Base-by-base conservation (phyloP, 371 early-diverging fungal genomes). In the Rhizopus arrhizus region DNA sequence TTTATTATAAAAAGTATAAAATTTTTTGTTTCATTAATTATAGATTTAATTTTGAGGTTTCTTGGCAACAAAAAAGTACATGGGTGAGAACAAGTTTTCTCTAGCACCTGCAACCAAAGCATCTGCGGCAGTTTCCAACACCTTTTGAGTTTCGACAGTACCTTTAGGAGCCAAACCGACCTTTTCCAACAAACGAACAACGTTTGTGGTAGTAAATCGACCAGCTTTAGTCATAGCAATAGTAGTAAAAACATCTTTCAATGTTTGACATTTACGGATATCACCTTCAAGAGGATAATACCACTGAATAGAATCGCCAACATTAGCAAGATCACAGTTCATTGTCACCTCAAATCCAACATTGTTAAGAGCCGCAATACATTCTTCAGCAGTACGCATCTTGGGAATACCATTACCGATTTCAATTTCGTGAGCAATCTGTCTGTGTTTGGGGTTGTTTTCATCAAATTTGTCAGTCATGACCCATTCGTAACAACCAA, bases 401-500 rank as follows among this genome's bases (percentile, higher is more conserved):
- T 93, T 89, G 64, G 92, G 86, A 58, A 96, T 88, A 34, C 93
- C 90, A 69, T 95, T 91, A 43, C 95, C 95, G 42, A 87, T 80
- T 74, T 95, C 95, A 64, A 96, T 85, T 35, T 88, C 89, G 58
- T 86, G 87, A 58, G 89, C 87, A 61, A 95, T 86, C 49, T 83
- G 81, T 46, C 77, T 81, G 65, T 95, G 95, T 28, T 77, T 78
- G 35, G 87, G 75, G 69, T 94, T 88, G 52, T 58, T 71, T 35
- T 84, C 85, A 70, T 96, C 89, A 64, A 86, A 96, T 56, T 80
- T 80, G 36, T 90, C 92, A 10, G 95, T 94, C 72, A 90, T 86
- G 63, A 90, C 88, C 95, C 95, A 96, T 80, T 96, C 96, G 77
- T 95, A 95, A 68, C 89, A 84, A 33, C 93, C 93, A 82, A 94